Evolutionary conservation across 306 rosid genomes (phyloP).

Genomic region (Lupinus albus): DNA sequence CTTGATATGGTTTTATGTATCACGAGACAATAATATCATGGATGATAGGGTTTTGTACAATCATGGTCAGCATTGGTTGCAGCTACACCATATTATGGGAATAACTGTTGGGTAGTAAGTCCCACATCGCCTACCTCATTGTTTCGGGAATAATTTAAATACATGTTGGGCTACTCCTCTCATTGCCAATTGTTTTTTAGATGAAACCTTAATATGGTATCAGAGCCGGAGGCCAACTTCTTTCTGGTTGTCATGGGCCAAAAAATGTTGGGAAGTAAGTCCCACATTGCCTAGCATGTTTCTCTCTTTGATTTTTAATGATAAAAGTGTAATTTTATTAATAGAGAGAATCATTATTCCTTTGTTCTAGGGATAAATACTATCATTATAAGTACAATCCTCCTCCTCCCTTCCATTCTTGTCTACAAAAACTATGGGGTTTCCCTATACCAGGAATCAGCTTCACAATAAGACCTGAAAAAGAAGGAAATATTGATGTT

Average conservation of each 20-base stretch:
- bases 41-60: constrained; percentile 74
- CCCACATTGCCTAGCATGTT: no score
- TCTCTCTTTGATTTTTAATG: no score
- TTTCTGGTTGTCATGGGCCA: no score
- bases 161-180: no score
- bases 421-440: background rate
- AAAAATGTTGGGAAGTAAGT: no score
- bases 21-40: constrained; percentile 61
- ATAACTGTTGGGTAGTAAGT: constrained; percentile 81
- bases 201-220: no score
- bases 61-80: constrained; percentile 67
- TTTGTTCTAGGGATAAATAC: background rate
- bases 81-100: constrained; percentile 67
- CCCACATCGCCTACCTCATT: no score
- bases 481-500: background rate
- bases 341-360: no score
- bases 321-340: no score
- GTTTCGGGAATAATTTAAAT: no score
- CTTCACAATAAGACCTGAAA: background rate
- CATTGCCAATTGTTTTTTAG: no score
- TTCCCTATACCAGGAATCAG: background rate
- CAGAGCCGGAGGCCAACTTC: no score
- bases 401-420: background rate
- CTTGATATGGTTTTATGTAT: constrained; percentile 18
- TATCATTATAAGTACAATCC: background rate